These are phyloP conservation scores for Coemansia sp. DNA, from an alignment of 192 early-diverging fungal genomes.

Conservation along the genomic window DNA sequence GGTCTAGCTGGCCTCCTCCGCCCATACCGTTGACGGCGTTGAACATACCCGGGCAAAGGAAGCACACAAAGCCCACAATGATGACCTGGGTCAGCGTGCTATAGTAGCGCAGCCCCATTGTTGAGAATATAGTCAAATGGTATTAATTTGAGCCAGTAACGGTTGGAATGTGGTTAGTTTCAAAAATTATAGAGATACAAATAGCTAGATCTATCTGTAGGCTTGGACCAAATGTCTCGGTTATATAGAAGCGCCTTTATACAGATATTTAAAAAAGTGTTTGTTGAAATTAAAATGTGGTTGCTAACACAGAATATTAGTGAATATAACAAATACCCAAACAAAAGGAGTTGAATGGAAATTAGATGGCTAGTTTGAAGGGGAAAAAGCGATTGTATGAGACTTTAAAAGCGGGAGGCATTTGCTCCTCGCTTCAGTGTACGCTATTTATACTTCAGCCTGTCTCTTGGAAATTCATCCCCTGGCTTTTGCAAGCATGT, in stretches of 20 bases:
- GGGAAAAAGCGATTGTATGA: no score
- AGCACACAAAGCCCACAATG: conserved; percentile 66
- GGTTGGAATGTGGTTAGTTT: neutral
- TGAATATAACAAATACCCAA: no score
- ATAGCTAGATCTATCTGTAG: neutral
- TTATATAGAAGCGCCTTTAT: no score
- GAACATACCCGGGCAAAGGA: conserved; percentile 74
- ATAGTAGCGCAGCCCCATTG: conserved; percentile 49
- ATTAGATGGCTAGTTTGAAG: no score
- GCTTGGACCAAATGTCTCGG: neutral
- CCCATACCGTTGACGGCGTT: conserved; percentile 61
- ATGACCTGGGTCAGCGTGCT: conserved; percentile 62
- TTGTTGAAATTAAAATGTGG: no score
- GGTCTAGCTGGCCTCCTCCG: conserved; percentile 60
- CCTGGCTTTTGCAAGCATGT: neutral
- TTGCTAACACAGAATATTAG: no score
- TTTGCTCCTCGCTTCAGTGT: no score
- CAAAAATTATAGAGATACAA: neutral
- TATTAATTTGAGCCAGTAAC: neutral
- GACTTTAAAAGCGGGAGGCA: no score
- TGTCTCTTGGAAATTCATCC: no score
- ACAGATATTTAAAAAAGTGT: no score
- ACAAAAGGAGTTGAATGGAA: no score
- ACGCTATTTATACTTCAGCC: no score
- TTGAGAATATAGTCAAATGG: neutral